Evolutionary conservation across 768 basidiomycete species (phyloP), one percentile per base, ranked within the genome.

Genomic region (Coprinopsis cinerea): DNA sequence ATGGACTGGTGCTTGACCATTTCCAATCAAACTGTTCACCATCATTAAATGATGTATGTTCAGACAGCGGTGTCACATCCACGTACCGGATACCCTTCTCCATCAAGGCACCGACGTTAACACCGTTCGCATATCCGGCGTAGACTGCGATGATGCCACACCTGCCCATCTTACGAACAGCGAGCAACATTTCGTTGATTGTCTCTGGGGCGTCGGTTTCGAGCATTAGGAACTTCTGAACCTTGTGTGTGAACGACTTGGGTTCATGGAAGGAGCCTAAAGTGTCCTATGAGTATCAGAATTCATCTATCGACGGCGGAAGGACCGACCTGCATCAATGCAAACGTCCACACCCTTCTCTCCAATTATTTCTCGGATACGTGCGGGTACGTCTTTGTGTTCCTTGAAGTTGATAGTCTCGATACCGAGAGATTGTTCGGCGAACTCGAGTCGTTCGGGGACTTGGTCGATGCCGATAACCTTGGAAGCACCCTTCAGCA

Each of bases 181-280:
- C 61, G 4, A 68, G 56, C 17, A 77, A 57, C 71, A 75, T 76
- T 56, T 76, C 73, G 44, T 73, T 74, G 47, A 75, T 60, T 1
- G 76, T 85, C 61, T 89, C 86, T 0, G 80, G 72, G 0, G 78
- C 78, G 55, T 88, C 86, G 0, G 84, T 89, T 65, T 91, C 86
- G 24, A 87, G 74, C 79, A 84, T 81, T 41, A 87, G 66, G 18
- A 77, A 62, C 66, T 84, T 85, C 62, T 86, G 79, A 26, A 80
- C 71, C 59, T 83, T 85, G 67, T 86, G 85, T 2, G 76, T 57
- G 22, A 81, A 50, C 0, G 74, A 69, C 68, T 88, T 85, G 14
- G 84, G 83, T 56, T 85, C 76, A 59, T 86, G 85, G 75, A 85
- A 87, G 2, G 82, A 78, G 7, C 73, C 76, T 72, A 17, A 26